Evolutionary conservation across 306 rosid genomes (phyloP), one percentile per base, ranked within the genome.

Genomic region (Carpinus fangiana): DNA sequence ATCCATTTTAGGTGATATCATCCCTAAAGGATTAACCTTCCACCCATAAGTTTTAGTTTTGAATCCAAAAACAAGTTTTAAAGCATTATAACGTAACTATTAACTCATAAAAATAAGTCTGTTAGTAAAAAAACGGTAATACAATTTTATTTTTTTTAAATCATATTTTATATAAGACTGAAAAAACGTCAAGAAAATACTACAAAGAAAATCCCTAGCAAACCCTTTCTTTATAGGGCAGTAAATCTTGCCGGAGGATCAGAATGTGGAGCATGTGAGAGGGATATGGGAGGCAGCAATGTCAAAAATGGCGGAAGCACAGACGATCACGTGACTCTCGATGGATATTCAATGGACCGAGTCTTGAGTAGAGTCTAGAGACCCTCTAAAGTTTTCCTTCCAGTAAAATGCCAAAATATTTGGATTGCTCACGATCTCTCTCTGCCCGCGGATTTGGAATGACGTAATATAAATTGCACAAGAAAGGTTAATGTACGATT

Each of bases 311-410:
- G 36, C 13, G 12, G 0, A 28, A 62, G 51, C 10, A 56, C 45
- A 41, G 45, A 41, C 45, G 34, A 69, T 89, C 90, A 85, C 89
- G 91, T 84, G 91, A 88, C 70, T 69, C 62, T 46, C 52, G 55
- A 14, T 81, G 82, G 82, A 72, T 67, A 68, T 81, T 73, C 90
- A 81, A 21, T 70, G 75, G 78, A 81, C 80, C 43, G 75, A 84
- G 57, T 69, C 81, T 64, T 16, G 53, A 78, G 26, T 23, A 23
- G 26, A 23, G 26, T 23, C 26, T 23, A 23, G 26, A 23, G 26
- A 23, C 26, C 26, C 26, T 17, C 54, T 51, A 2, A 7, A 38
- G 54, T 52, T 59, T 52, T 59, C 16, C 73, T 70, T 73, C 26
- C 71, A 18, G 82, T 70, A 52, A 68, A 86, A 80, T 23, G 59